Evolutionary conservation across 345 rosid species (phyloP), one percentile per base, ranked within the genome.

Genomic region (Pseudoturritis turrita): DNA sequence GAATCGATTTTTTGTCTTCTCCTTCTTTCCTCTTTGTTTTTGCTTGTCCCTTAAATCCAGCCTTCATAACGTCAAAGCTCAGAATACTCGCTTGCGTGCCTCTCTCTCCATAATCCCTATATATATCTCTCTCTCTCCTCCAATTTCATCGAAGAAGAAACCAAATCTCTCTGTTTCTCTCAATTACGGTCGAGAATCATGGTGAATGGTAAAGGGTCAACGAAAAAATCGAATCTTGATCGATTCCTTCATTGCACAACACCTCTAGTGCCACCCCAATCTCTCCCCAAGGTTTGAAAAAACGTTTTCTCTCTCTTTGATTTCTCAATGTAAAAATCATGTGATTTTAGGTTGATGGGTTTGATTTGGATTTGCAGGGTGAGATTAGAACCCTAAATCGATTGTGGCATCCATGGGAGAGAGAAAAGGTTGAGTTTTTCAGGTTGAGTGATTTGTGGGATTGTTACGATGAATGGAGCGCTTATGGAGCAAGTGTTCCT

Each of bases 401-500:
- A 21, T 66, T 91, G 43, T 95, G 99, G 99, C 96, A 91, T 73
- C 97, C 95, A 8, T 81, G 89, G 91, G 97, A 85, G 68, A 89
- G 92, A 71, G 97, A 95, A 65, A 84, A 80, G 64, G 87, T 95
- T n/a, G 97, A 91, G 62, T 95, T 81, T 78, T 95, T 91, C 70
- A 88, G 86, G 52, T 73, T 95, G 74, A 73, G 82, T 77, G 97
- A 91, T 87, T 85, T 95, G 14, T 95, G 99, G 99, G 84, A 71
- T 67, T 85, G 92, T 72, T 95, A 82, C 22, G 94, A 91, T 80
- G 98, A 95, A 84, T 95, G 99, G 99, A 95, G 99, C 62, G 98
- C 96, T 14, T 95, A 95, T 76, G 99, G 99, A 49, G 99, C 96
- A 17, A 97, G 98, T 4, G 98, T 95, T 45, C 99, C 99, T 46